Base-by-base conservation (phyloP, 805 yeast genomes). In the Starmerella apicola region DNA sequence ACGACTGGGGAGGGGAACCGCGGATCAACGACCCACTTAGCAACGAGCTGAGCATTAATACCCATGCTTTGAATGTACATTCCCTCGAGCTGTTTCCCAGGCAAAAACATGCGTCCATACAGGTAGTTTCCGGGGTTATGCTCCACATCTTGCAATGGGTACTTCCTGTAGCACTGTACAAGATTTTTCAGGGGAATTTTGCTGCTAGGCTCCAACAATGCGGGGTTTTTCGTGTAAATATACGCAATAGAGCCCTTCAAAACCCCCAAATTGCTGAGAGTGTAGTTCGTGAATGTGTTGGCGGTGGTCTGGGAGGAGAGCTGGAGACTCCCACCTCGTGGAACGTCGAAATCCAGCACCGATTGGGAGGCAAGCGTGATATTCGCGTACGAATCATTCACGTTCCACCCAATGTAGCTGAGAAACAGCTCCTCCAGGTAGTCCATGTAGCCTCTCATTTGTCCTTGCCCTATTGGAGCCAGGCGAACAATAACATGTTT, bases 401-500 rank as follows among this genome's bases (percentile, higher is more conserved):
- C 72, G 50, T 78, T 75, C 96, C 96, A 86, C 4, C 70, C 69
- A 1, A 93, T 76, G 19, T 78, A 58, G 28, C 65, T 60, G 57
- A 78, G 72, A 61, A 81, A 88, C 49, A 81, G 72, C 59, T 71
- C 67, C 50, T 78, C 78, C 24, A 88, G 71, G 58, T 78, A 80
- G 51, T 88, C 95, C 94, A 88, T 84, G 62, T 81, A 86, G 32
- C 74, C 70, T 45, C 76, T 65, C 95, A 84, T 84, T n/a, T n/a
- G n/a, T n/a, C n/a, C n/a, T n/a, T n/a, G n/a, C n/a, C n/a, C n/a
- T n/a, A n/a, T n/a, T n/a, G n/a, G n/a, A n/a, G n/a, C n/a, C n/a
- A n/a, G n/a, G n/a, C n/a, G n/a, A n/a, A n/a, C n/a, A n/a, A n/a
- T n/a, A n/a, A n/a, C n/a, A n/a, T n/a, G n/a, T n/a, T n/a, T n/a